A percentile compares a stretch with the other conserved stretches of the same genome.
Evolutionary conservation across 805 yeast genomes (phyloP).

Genomic region (Ogataea nonfermentans): DNA sequence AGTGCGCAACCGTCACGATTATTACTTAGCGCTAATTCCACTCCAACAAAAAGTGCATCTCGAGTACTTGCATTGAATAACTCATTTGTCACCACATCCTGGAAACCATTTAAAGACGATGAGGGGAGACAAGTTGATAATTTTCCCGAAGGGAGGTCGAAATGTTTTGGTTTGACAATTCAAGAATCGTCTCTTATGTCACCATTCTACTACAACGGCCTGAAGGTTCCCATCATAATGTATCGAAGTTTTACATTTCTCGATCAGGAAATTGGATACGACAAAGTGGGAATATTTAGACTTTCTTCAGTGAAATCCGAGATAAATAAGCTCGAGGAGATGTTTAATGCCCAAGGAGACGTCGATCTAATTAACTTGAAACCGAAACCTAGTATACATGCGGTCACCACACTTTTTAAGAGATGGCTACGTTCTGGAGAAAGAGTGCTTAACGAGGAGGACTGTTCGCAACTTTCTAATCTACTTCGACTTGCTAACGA

Average conservation of each 20-base stretch:
- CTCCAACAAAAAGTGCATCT: not conserved
- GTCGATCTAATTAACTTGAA: constrained; percentile 11
- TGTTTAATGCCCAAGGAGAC: constrained; percentile 17
- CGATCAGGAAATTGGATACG: constrained; percentile 57
- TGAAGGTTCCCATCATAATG: constrained; percentile 64
- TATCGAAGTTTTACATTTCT: constrained; percentile 70
- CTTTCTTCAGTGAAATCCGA: constrained; percentile 47
- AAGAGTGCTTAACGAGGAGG: constrained; percentile 12
- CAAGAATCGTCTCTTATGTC: constrained; percentile 49
- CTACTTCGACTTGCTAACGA: constrained; percentile 51
- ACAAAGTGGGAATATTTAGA: constrained; percentile 84
- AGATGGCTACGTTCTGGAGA: constrained; percentile 62
- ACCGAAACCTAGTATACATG: constrained; percentile 60
- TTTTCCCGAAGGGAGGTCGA: constrained; percentile 6
- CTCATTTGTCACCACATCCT: not conserved
- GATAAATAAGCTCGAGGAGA: constrained; percentile 15
- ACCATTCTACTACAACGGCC: constrained; percentile 40
- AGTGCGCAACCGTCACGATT: not conserved
- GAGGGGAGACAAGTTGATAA: not conserved
- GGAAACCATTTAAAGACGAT: not conserved
- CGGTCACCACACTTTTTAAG: constrained; percentile 78
- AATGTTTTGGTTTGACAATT: constrained; percentile 60
- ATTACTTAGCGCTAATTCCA: too few species aligned
- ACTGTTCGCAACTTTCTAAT: constrained; percentile 22
- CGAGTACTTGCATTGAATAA: not conserved